A percentile compares a stretch with the other conserved stretches of the same genome.
Conservation (phyloP, 106 monocot genomes). For the Apostasia ramifera region DNA sequence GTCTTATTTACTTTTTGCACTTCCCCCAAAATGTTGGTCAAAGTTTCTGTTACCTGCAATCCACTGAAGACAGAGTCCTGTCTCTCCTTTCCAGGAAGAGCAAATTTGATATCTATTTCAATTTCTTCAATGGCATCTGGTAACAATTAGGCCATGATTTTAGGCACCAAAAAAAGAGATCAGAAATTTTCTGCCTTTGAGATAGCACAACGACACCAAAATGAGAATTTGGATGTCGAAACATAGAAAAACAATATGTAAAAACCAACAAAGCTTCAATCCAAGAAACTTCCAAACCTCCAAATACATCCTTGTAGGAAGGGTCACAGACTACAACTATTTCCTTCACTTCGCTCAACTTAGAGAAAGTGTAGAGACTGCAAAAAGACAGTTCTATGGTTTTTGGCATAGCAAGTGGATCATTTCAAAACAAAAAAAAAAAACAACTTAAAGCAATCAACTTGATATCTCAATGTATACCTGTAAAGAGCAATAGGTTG, state of each 20-base stretch:
- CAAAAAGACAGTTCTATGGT: slow-evolving; percentile 4
- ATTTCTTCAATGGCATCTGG: slow-evolving; percentile 54
- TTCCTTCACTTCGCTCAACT: slow-evolving; percentile 88
- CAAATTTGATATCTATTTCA: slow-evolving; percentile 66
- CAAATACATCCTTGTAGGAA: slow-evolving; percentile 75
- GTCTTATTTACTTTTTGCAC: no score
- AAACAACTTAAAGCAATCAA: neutral
- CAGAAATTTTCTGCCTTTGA: neutral
- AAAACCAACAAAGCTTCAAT: slow-evolving; percentile 5
- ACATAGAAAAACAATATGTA: neutral
- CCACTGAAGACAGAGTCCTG: slow-evolving; percentile 98
- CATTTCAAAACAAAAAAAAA: neutral
- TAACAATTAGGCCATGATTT: slow-evolving; percentile 7
- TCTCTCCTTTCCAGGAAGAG: slow-evolving; percentile 93
- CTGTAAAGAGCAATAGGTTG: slow-evolving; percentile 95
- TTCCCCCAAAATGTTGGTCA: no score
- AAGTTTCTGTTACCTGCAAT: slow-evolving; percentile 52
- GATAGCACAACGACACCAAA: neutral
- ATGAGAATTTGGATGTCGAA: neutral
- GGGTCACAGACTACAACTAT: slow-evolving; percentile 96
- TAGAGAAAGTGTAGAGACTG: slow-evolving; percentile 79
- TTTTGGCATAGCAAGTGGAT: neutral
- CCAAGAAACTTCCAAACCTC: slow-evolving; percentile 40
- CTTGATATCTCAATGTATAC: slow-evolving; percentile 18
- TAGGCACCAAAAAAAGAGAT: neutral